These are phyloP conservation scores for Podaxis carcinomalis DNA, from an alignment of 768 basidiomycete species.

Conservation along the genomic window DNA sequence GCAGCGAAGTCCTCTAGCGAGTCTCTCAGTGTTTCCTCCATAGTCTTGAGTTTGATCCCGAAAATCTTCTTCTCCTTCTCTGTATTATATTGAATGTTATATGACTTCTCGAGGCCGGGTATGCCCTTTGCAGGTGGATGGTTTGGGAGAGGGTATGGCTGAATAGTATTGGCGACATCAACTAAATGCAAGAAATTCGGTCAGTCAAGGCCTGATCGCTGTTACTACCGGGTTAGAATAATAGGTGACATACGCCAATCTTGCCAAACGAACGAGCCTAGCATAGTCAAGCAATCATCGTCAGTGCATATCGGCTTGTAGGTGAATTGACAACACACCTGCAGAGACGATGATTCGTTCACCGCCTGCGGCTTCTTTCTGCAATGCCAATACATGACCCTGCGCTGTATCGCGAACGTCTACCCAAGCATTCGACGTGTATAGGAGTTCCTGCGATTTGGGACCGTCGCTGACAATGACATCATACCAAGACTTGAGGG, in stretches of 20 bases:
- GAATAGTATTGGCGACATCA: conserved; percentile 26
- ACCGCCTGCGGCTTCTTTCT: conserved; percentile 46
- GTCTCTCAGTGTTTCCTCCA: conserved; percentile 26
- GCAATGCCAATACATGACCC: conserved; percentile 51
- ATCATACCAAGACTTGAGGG: conserved; percentile 27
- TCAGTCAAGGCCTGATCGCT: not conserved
- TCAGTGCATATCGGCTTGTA: not conserved
- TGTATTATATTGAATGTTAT: conserved; percentile 21
- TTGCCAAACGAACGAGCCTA: conserved; percentile 27
- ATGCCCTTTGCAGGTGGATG: conserved; percentile 22
- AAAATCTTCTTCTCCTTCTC: conserved; percentile 26
- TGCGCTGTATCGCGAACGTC: conserved; percentile 56
- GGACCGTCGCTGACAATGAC: conserved; percentile 17
- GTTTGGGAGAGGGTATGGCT: conserved; percentile 20
- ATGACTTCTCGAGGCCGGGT: conserved; percentile 21
- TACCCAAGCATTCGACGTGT: conserved; percentile 28
- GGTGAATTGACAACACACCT: conserved; percentile 18
- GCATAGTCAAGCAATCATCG: not conserved
- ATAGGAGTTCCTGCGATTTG: conserved; percentile 18
- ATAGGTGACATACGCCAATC: conserved; percentile 27
- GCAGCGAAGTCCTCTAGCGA: conserved; percentile 26
- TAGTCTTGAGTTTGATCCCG: conserved; percentile 25
- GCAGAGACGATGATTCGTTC: conserved; percentile 52
- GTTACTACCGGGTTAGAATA: not conserved
- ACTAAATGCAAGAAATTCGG: conserved; percentile 16